These are phyloP conservation scores for Syzygium jambos DNA, from an alignment of 345 rosid genomes.

Conservation along the genomic window DNA sequence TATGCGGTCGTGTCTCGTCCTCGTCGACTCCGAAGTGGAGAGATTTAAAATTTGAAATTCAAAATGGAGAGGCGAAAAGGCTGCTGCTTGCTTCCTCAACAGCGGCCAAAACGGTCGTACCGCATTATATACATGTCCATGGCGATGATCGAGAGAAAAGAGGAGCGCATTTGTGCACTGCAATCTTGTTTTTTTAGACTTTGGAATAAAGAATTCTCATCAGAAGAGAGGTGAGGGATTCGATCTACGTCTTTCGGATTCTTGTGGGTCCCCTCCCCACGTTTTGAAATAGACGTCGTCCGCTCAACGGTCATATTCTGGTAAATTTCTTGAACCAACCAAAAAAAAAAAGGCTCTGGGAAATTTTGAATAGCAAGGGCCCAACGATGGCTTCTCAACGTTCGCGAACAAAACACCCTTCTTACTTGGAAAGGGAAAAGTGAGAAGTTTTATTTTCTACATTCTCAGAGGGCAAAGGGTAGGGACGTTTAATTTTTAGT, in stretches of 20 bases:
- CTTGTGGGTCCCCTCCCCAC: not conserved
- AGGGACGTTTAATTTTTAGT: too few relatives aligned
- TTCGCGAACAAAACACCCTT: not conserved
- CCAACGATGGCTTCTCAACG: not conserved
- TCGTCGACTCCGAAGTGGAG: not conserved
- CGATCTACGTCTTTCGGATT: not conserved
- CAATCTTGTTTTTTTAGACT: not conserved
- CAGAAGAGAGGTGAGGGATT: not conserved
- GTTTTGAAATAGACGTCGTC: not conserved
- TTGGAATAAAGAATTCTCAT: not conserved
- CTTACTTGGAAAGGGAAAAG: too few relatives aligned
- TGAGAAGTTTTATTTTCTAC: too few relatives aligned
- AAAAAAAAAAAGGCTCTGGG: not conserved
- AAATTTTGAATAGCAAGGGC: not conserved
- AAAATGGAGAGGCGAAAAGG: not conserved
- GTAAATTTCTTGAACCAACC: not conserved
- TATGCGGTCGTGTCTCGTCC: not conserved
- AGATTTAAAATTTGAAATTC: constrained; percentile 3
- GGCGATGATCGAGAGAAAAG: not conserved
- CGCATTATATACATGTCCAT: not conserved
- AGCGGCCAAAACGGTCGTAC: not conserved
- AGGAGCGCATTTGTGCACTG: not conserved
- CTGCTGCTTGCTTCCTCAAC: not conserved
- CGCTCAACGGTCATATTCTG: not conserved
- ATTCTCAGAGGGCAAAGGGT: too few relatives aligned